These are phyloP conservation scores for Hypoxylon sp. DNA, from an alignment of 2,329 filamentous ascomycete genomes.

Conservation along the genomic window DNA sequence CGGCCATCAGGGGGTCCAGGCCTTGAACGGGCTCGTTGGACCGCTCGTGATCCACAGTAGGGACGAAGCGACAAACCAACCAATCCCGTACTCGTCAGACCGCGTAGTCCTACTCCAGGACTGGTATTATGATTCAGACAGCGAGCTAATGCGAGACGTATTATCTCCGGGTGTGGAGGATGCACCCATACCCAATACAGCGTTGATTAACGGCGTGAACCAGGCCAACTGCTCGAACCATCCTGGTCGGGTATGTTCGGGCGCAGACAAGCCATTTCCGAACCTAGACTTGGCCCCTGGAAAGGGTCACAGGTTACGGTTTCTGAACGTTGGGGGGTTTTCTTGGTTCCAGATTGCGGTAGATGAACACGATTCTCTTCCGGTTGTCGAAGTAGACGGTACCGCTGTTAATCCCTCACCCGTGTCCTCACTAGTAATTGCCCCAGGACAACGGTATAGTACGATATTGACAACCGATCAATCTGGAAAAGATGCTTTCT, in stretches of 20 bases:
- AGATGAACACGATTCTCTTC: conserved; percentile 70
- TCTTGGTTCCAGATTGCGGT: conserved; percentile 80
- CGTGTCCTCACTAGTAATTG: conserved; percentile 73
- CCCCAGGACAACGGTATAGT: conserved; percentile 80
- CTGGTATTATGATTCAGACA: conserved; percentile 74
- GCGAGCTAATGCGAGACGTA: conserved; percentile 56
- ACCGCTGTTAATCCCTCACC: conserved; percentile 73
- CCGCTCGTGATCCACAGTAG: conserved; percentile 74
- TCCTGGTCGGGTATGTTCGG: conserved; percentile 62
- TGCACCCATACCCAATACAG: conserved; percentile 62
- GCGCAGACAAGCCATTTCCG: conserved; percentile 56
- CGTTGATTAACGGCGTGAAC: conserved; percentile 62
- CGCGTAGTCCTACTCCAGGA: conserved; percentile 76
- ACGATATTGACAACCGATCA: conserved; percentile 74
- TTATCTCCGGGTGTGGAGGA: conserved; percentile 60
- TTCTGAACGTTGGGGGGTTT: conserved; percentile 80
- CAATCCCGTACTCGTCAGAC: conserved; percentile 69
- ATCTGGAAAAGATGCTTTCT: conserved; percentile 68
- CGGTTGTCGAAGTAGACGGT: conserved; percentile 79
- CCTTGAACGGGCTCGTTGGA: conserved; percentile 76
- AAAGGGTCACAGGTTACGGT: conserved; percentile 74
- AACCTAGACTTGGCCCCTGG: conserved; percentile 65
- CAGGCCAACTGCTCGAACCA: conserved; percentile 58
- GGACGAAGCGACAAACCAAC: conserved; percentile 64
- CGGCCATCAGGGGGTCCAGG: conserved; percentile 72